Evolutionary conservation across 345 rosid species (phyloP), one percentile per base, ranked within the genome.

Genomic region (Moricandia moricandioides): DNA sequence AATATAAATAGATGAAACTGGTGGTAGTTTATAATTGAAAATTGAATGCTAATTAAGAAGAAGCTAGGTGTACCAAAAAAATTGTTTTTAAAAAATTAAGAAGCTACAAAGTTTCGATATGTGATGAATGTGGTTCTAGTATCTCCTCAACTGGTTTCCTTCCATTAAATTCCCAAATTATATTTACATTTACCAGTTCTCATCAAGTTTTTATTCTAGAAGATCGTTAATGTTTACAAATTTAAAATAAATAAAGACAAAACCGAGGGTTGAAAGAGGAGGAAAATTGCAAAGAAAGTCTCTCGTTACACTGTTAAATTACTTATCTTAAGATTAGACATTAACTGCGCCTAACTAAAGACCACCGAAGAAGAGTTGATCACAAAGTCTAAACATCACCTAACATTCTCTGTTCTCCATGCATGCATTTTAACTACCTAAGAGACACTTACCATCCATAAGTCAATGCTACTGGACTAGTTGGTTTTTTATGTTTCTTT

Each of bases 321-420:
- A 34, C 1, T 47, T 34, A 60, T 16, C 30, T 34, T 21, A 29
- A 0, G 72, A 67, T 51, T 75, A 35, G 69, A 75, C 79, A 69
- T 69, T 69, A 69, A 69, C 61, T 29, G 64, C 12, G 64, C 65
- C 74, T 29, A 76, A 62, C 49, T n/a, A 47, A 76, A 39, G 79
- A 60, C 73, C 43, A 60, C 68, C 55, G 35, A 61, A 37, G 31
- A 17, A 52, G 74, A 37, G 47, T 29, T 67, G 10, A 51, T 17
- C 8, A 43, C 11, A 62, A 67, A 69, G 69, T 68, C 73, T 35
- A 27, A 37, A 13, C n/a, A 6, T 47, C 54, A 62, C 74, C 79
- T 62, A 69, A 52, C 49, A 69, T 52, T 75, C 74, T 62, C 79
- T 62, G 64, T 76, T 69, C 45, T 30, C 31, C 18, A 76, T 69